These are phyloP conservation scores for Ophiostoma fasciatum DNA, from an alignment of 2,329 filamentous ascomycete genomes.

Conservation along the genomic window DNA sequence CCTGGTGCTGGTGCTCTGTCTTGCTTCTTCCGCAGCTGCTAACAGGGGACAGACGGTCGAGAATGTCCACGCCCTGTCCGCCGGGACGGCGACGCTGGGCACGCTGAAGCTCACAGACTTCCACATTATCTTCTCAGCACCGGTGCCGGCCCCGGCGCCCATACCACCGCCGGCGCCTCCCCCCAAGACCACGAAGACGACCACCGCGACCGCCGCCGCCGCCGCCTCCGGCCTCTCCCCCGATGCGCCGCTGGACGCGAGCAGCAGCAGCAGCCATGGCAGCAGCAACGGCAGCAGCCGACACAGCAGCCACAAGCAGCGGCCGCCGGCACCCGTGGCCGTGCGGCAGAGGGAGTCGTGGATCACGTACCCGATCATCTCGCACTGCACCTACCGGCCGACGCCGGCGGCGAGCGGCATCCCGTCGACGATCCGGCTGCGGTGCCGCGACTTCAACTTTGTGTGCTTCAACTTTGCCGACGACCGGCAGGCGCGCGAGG, in stretches of 20 bases:
- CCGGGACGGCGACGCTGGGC: slow-evolving; percentile 40
- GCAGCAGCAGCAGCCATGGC: too few relatives aligned
- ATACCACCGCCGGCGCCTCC: slow-evolving; percentile 7
- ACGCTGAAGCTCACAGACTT: slow-evolving; percentile 47
- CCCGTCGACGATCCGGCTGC: slow-evolving; percentile 68
- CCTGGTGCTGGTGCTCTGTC: too few relatives aligned
- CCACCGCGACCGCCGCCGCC: too few relatives aligned
- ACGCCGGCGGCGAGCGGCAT: slow-evolving; percentile 54
- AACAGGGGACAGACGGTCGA: slow-evolving; percentile 41
- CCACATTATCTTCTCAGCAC: slow-evolving; percentile 41
- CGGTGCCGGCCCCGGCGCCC: slow-evolving; percentile 19
- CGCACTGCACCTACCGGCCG: slow-evolving; percentile 62
- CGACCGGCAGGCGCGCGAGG: slow-evolving; percentile 61
- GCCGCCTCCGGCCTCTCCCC: too few relatives aligned
- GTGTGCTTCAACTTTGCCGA: slow-evolving; percentile 77
- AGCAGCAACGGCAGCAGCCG: too few relatives aligned
- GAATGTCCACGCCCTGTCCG: slow-evolving; percentile 44
- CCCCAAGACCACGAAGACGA: too few relatives aligned
- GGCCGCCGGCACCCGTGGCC: not conserved
- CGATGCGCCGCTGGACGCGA: too few relatives aligned
- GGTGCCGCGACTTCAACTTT: slow-evolving; percentile 87
- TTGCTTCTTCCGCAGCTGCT: not conserved
- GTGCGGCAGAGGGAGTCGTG: slow-evolving; percentile 52
- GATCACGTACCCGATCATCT: slow-evolving; percentile 90
- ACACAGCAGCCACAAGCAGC: slow-evolving; percentile 1